Evolutionary conservation across 306 rosid species (phyloP), one percentile per base, ranked within the genome.

Genomic region (Trifolium subterraneum): DNA sequence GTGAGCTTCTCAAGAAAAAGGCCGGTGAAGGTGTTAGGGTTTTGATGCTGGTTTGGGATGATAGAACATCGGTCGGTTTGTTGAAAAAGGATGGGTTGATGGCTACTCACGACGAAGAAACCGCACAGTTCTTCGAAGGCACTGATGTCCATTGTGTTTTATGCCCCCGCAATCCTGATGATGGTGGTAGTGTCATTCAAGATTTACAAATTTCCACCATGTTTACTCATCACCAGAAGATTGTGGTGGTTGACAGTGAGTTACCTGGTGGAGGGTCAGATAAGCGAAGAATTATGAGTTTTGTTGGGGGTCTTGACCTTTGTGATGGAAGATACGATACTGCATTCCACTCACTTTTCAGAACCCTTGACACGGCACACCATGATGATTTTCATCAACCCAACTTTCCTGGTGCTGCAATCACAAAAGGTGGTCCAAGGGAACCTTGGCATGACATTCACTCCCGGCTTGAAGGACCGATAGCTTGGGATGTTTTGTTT

Each of bases 221-320:
- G 95, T 89, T 89, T 82, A 89, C 95, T 70, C 95, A 89, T 78
- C 95, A 89, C 72, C 95, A 89, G 79, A 89, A 89, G 90, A 89
- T 85, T 80, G 88, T 89, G 64, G 92, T 85, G 64, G 95, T 89
- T 14, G 95, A 89, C 71, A 15, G 87, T 61, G 83, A 77, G 41
- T 2, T 87, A 83, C 95, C 95, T 7, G 48, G 70, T 63, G 76
- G 62, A 71, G 88, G 82, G 4, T 82, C 90, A 35, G 79, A 87
- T 11, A 81, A 20, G 82, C 75, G 90, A 79, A 84, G 95, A 67
- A 58, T 89, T 72, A 88, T 87, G 65, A 89, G 95, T 64, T 89
- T 89, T 48, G 92, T 89, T 70, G 95, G 95, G 61, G 95, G 95
- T 77, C 15, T 89, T 78, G 95, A 89, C 73, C 92, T 89, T 11